Percentiles rank a stretch among this genome's conserved stretches.
Conservation (phyloP, 352 stramenopile species). For the Globisporangium yorkense region DNA sequence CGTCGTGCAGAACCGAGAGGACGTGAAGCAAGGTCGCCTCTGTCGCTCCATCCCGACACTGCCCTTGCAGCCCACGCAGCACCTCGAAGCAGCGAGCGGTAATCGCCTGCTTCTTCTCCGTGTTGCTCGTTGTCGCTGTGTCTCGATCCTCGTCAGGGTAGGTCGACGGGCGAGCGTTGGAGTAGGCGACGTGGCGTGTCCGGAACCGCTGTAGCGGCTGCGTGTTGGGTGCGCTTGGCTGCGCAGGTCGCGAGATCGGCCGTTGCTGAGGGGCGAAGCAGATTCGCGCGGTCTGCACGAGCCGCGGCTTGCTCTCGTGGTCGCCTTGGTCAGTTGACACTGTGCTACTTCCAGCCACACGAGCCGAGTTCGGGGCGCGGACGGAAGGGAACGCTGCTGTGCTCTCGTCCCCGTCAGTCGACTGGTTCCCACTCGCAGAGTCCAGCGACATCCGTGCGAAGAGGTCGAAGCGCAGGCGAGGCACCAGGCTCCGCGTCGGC, state of each 20-base stretch:
- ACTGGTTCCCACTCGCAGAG: not conserved
- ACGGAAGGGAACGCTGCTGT: not conserved
- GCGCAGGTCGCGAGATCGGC: not conserved
- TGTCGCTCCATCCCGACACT: conserved; percentile 9
- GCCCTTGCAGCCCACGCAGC: conserved; percentile 22
- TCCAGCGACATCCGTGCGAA: conserved; percentile 1
- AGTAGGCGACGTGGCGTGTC: too few relatives aligned
- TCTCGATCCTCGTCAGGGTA: not conserved
- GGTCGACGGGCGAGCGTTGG: not conserved
- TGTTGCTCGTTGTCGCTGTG: not conserved
- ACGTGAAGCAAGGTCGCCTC: conserved; percentile 29
- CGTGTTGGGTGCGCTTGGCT: too few relatives aligned
- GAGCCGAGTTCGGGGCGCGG: not conserved
- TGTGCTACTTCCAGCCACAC: not conserved
- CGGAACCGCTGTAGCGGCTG: too few relatives aligned
- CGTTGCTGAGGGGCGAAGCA: conserved; percentile 20
- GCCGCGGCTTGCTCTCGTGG: not conserved
- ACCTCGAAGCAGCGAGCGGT: conserved; percentile 30
- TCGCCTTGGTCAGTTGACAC: not conserved
- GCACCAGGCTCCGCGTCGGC: not conserved
- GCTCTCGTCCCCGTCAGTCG: not conserved
- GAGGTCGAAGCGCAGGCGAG: conserved; percentile 9
- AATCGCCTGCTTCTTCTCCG: conserved; percentile 7
- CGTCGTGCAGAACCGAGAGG: conserved; percentile 11
- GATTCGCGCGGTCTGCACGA: conserved; percentile 18